Conservation (phyloP, 768 basidiomycete species). For the Pleurotus giganteus region DNA sequence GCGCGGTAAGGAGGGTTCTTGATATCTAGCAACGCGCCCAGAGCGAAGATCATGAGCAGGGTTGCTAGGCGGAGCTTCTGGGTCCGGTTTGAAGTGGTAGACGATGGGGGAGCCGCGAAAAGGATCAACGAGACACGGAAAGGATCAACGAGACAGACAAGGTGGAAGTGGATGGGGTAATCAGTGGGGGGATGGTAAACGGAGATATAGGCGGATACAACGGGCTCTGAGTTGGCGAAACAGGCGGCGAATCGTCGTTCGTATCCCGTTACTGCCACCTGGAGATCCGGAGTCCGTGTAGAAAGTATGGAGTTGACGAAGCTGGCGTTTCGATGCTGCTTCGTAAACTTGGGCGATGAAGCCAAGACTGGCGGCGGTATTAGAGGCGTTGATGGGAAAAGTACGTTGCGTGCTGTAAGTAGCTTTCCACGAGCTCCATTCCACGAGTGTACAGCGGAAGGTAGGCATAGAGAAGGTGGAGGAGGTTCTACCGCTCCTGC, state of each 20-base stretch:
- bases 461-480: slow-evolving; percentile 35
- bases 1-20: slow-evolving; percentile 47
- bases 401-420: slow-evolving; percentile 42
- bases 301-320: not conserved
- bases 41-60: slow-evolving; percentile 57
- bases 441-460: slow-evolving; percentile 47
- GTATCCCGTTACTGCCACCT: slow-evolving; percentile 1
- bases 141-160: not conserved
- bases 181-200: not conserved
- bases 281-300: slow-evolving; percentile 4
- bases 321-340: not conserved
- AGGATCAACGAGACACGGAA: too few species aligned
- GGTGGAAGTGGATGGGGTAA: not conserved
- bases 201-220: not conserved
- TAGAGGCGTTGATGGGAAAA: slow-evolving; percentile 42
- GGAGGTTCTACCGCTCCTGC: slow-evolving; percentile 22
- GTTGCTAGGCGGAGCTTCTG: slow-evolving; percentile 45
- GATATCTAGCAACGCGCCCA: slow-evolving; percentile 59
- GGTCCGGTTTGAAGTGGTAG: not conserved
- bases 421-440: slow-evolving; percentile 35
- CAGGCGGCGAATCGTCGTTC: not conserved
- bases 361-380: not conserved
- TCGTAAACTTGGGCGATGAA: slow-evolving; percentile 7
- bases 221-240: not conserved
- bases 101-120: not conserved